A percentile compares a stretch with the other conserved stretches of the same genome.
Conservation (phyloP, 495 filamentous ascomycete species). For the Penicillium pancosmium region DNA sequence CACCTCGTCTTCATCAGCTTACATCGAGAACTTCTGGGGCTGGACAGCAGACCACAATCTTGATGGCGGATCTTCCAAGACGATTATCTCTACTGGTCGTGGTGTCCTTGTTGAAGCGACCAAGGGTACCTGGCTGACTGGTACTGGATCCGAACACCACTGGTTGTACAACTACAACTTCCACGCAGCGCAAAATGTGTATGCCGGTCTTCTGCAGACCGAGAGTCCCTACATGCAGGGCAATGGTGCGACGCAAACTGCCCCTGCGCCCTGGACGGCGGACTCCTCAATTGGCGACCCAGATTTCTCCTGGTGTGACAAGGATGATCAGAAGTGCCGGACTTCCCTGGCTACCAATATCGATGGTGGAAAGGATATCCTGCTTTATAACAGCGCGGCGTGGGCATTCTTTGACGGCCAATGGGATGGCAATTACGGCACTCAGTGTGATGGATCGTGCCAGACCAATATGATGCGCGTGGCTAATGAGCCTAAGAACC, state of each 20-base stretch:
- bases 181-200: conserved; percentile 48
- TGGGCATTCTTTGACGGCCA: conserved; percentile 55
- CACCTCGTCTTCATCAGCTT: conserved; percentile 47
- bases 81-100: conserved; percentile 53
- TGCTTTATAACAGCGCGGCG: conserved; percentile 56
- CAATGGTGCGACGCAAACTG: conserved; percentile 29
- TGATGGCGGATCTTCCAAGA: conserved; percentile 35
- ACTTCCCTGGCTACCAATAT: conserved; percentile 46
- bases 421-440: conserved; percentile 26
- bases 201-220: conserved; percentile 46
- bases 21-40: conserved; percentile 62
- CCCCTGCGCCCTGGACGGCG: conserved; percentile 48
- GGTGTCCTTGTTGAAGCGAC: conserved; percentile 53
- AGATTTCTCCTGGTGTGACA: conserved; percentile 36
- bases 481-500: conserved; percentile 25
- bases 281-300: conserved; percentile 44
- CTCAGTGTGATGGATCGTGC: conserved; percentile 41
- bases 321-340: conserved; percentile 39
- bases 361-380: conserved; percentile 47
- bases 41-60: conserved; percentile 60
- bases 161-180: conserved; percentile 57
- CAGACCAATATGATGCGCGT: conserved; percentile 48
- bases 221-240: conserved; percentile 56
- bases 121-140: conserved; percentile 45
- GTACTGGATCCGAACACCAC: conserved; percentile 50